These are phyloP conservation scores for Barnettozyma hawaiiensis DNA, from an alignment of 1,139 yeast species.

Conservation along the genomic window DNA sequence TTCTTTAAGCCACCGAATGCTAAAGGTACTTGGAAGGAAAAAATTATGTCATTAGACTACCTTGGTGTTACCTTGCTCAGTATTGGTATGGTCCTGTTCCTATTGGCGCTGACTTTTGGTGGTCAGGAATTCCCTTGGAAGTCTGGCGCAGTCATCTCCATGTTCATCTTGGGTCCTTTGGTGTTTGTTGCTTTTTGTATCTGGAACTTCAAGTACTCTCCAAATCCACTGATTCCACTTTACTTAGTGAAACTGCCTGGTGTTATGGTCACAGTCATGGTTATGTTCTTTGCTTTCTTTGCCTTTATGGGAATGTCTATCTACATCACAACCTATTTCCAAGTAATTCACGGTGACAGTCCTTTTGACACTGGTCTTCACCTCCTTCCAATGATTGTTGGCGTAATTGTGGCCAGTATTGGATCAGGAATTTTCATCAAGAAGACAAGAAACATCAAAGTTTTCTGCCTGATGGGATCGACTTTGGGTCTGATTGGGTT, in stretches of 20 bases:
- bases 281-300: constrained; percentile 37
- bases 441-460: constrained; percentile 43
- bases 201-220: constrained; percentile 45
- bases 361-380: constrained; percentile 58
- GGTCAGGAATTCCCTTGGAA: constrained; percentile 44
- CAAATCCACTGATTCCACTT: constrained; percentile 42
- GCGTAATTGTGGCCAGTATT: constrained; percentile 45
- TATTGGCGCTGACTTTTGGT: constrained; percentile 50
- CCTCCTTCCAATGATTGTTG: constrained; percentile 47
- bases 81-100: constrained; percentile 38
- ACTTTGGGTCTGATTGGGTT: constrained; percentile 44
- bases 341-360: constrained; percentile 40
- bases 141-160: constrained; percentile 49
- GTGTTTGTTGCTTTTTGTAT: constrained; percentile 35
- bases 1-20: constrained; percentile 55
- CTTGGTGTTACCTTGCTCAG: constrained; percentile 41
- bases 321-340: constrained; percentile 51
- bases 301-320: constrained; percentile 41
- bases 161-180: constrained; percentile 52
- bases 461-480: constrained; percentile 41
- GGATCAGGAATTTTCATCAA: constrained; percentile 43
- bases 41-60: constrained; percentile 42
- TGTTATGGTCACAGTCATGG: constrained; percentile 31
- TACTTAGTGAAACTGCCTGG: constrained; percentile 31
- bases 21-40: constrained; percentile 35